Conservation (phyloP, 2,329 filamentous ascomycete species). For the Ramichloridium luteum region DNA sequence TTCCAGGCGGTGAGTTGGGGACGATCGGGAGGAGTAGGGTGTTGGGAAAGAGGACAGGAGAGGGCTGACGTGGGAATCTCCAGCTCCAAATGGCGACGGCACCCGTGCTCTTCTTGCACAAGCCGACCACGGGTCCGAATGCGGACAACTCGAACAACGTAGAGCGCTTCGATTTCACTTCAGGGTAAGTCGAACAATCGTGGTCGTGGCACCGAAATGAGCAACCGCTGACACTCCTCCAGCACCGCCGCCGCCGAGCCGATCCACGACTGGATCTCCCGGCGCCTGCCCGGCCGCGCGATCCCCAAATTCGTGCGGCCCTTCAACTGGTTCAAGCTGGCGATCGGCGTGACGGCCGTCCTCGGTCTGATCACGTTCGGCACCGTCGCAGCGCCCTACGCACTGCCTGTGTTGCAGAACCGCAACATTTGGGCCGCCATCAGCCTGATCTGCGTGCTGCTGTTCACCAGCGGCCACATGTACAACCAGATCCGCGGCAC, state of each 20-base stretch:
- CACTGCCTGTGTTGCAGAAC: conserved; percentile 73
- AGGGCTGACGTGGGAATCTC: conserved; percentile 14
- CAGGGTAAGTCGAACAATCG: conserved; percentile 45
- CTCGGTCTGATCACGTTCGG: conserved; percentile 58
- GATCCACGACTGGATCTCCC: conserved; percentile 64
- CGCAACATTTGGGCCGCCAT: conserved; percentile 88
- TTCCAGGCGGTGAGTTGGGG: conserved; percentile 62
- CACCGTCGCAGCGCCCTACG: conserved; percentile 61
- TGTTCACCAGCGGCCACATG: conserved; percentile 97
- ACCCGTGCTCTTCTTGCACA: conserved; percentile 78
- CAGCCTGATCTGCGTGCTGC: conserved; percentile 74
- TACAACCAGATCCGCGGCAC: conserved; percentile 97
- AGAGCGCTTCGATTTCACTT: conserved; percentile 71
- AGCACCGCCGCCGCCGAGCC: conserved; percentile 66
- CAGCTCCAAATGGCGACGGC: conserved; percentile 90
- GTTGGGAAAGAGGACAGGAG: neutral
- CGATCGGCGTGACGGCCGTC: conserved; percentile 53
- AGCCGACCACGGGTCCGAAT: conserved; percentile 68
- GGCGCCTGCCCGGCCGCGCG: conserved; percentile 62
- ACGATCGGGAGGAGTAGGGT: neutral
- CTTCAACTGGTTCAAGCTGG: conserved; percentile 72
- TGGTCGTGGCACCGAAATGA: conserved; percentile 4
- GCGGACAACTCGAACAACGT: conserved; percentile 52
- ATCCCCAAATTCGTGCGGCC: conserved; percentile 71
- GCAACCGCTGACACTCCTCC: no score